Evolutionary conservation across 352 stramenopile species (phyloP).

Genomic region (Halophytophthora polymorphica): DNA sequence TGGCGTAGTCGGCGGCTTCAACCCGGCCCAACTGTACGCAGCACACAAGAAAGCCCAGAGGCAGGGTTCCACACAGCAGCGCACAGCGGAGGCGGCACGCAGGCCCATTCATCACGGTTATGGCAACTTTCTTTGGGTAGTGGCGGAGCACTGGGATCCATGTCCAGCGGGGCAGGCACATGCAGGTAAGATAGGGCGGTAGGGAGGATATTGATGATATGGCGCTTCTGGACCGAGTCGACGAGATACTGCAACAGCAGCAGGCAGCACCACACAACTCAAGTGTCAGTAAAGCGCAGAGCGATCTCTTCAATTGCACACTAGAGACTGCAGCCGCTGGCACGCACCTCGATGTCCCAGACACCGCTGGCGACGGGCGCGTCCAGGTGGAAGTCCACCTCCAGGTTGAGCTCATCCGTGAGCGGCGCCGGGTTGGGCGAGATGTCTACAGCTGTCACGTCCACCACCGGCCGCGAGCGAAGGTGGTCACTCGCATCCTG

Average conservation of each 20-base stretch:
- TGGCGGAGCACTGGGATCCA: too few relatives aligned
- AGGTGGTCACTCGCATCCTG: conserved; percentile 39
- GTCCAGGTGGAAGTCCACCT: conserved; percentile 78
- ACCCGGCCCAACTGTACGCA: conserved; percentile 71
- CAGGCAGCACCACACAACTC: background rate
- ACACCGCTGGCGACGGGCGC: conserved; percentile 56
- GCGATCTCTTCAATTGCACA: conserved; percentile 3
- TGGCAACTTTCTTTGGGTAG: too few relatives aligned
- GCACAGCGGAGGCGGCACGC: too few relatives aligned
- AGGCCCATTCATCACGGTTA: too few relatives aligned
- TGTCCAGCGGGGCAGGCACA: conserved; percentile 4
- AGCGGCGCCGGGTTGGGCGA: conserved; percentile 79
- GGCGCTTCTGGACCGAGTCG: conserved; percentile 77
- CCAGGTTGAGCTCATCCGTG: conserved; percentile 71
- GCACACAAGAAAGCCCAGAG: too few relatives aligned
- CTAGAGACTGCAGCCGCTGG: background rate
- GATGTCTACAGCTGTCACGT: conserved; percentile 75
- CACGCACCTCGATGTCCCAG: conserved; percentile 74
- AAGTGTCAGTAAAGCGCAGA: conserved; percentile 4
- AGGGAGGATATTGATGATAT: conserved; percentile 86
- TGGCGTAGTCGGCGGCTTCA: conserved; percentile 52
- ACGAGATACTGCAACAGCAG: conserved; percentile 62
- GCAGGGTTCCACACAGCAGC: too few relatives aligned
- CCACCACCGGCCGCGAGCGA: conserved; percentile 44
- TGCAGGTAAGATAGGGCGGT: conserved; percentile 3